These are phyloP conservation scores for Chlorella sp. DNA, from an alignment of 139 green algal species.

Conservation along the genomic window DNA sequence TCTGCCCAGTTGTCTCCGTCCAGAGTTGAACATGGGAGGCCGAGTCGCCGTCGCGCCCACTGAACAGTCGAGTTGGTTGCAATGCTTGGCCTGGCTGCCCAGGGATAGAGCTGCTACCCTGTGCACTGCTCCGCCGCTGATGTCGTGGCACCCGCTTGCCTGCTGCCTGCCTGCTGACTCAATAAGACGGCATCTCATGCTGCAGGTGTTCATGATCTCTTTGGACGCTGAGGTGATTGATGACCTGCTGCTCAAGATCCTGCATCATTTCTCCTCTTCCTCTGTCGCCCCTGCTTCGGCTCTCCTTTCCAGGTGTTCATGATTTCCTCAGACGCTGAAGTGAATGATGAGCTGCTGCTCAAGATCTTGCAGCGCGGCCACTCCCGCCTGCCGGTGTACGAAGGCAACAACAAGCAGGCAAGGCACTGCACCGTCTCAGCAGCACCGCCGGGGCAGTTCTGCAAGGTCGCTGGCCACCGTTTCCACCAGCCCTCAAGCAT, in stretches of 20 bases:
- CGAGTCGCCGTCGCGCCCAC: too few relatives aligned
- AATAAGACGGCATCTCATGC: not conserved
- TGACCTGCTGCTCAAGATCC: slow-evolving; percentile 54
- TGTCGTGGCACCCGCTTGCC: not conserved
- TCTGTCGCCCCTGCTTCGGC: not conserved
- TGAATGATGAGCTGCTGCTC: slow-evolving; percentile 67
- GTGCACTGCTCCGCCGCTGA: not conserved
- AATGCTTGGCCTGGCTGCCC: too few relatives aligned
- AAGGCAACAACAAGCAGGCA: slow-evolving; percentile 21
- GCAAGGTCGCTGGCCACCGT: too few relatives aligned
- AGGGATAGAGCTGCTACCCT: too few relatives aligned
- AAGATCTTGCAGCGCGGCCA: slow-evolving; percentile 75
- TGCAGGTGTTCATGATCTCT: slow-evolving; percentile 85
- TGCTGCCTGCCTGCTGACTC: not conserved
- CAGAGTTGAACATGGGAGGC: too few relatives aligned
- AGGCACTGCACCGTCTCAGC: too few relatives aligned
- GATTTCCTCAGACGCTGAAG: slow-evolving; percentile 64
- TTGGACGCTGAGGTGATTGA: slow-evolving; percentile 72
- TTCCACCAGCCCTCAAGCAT: too few relatives aligned
- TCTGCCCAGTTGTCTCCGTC: not conserved
- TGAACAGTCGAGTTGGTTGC: too few relatives aligned
- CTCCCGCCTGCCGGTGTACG: slow-evolving; percentile 82
- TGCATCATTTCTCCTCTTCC: slow-evolving; percentile 36
- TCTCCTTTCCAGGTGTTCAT: slow-evolving; percentile 77
- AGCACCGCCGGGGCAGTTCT: too few relatives aligned